phyloP scores from a whole-genome alignment of 495 filamentous ascomycete genomes.

The Schizothecium vesticola region DNA sequence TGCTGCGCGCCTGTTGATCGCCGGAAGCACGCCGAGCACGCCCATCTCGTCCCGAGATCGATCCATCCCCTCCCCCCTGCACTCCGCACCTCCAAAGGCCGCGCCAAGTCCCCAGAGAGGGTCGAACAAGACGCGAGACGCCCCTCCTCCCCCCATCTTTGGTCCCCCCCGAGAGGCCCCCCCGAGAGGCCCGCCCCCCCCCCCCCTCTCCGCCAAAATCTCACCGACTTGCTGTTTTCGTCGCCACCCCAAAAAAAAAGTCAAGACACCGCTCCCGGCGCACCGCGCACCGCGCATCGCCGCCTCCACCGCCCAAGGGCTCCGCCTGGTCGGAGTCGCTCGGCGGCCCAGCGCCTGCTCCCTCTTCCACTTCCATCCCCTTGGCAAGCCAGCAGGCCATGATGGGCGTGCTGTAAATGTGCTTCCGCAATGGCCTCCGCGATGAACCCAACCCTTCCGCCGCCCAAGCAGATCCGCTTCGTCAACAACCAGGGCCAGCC shows the following conservation, averaged over 20 bases:
- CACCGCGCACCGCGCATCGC: background rate
- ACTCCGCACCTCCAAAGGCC: conserved; percentile 2
- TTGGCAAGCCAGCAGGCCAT: conserved; percentile 12
- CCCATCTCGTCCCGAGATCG: background rate
- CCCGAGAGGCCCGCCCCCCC: background rate
- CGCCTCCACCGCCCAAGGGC: conserved; percentile 11
- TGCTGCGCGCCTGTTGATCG: conserved; percentile 23
- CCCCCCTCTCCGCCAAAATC: background rate
- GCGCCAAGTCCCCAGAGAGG: conserved; percentile 9
- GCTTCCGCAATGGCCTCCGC: conserved; percentile 36
- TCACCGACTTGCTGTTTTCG: conserved; percentile 11
- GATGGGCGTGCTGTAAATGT: conserved; percentile 30
- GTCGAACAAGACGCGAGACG: background rate
- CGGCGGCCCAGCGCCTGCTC: conserved; percentile 5
- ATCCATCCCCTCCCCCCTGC: background rate
- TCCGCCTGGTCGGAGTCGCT: conserved; percentile 5
- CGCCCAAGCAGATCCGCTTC: conserved; percentile 62
- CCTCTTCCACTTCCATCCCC: background rate
- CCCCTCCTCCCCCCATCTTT: background rate
- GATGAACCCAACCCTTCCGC: conserved; percentile 38
- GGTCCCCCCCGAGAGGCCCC: too few relatives aligned
- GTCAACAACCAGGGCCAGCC: conserved; percentile 78
- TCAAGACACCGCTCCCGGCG: background rate
- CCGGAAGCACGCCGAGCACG: conserved; percentile 7
- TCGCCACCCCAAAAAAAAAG: background rate